A percentile compares a stretch with the other conserved stretches of the same genome.
Conservation (phyloP, 2,329 filamentous ascomycete species). For the Ascochyta viciae-villosae region DNA sequence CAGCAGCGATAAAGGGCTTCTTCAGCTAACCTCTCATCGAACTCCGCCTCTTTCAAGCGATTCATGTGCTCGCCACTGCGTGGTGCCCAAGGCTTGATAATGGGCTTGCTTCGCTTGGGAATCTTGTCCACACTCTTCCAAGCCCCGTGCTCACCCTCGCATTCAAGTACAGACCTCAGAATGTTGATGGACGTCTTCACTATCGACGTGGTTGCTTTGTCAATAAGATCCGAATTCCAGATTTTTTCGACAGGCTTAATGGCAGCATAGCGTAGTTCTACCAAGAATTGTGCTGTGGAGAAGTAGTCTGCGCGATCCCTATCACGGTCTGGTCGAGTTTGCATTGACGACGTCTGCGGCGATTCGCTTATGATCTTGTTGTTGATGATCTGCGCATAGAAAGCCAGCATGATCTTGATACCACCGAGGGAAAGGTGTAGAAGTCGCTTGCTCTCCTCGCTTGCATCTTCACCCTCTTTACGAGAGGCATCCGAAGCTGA, state of each 20-base stretch:
- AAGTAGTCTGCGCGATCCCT: constrained; percentile 67
- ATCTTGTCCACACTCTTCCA: constrained; percentile 68
- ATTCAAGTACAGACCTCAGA: constrained; percentile 76
- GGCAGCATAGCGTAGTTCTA: constrained; percentile 83
- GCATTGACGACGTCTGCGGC: constrained; percentile 64
- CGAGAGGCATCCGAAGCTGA: constrained; percentile 61
- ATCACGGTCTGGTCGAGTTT: constrained; percentile 61
- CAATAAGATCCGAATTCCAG: constrained; percentile 85
- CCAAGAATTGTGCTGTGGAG: constrained; percentile 75
- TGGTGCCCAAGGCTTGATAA: constrained; percentile 61
- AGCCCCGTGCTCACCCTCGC: constrained; percentile 75
- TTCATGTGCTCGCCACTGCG: constrained; percentile 53
- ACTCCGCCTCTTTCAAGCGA: constrained; percentile 55
- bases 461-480: constrained; percentile 51
- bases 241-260: constrained; percentile 77
- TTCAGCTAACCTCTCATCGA: constrained; percentile 68
- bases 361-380: constrained; percentile 84
- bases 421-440: constrained; percentile 62
- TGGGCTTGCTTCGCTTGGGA: constrained; percentile 54
- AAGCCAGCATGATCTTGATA: constrained; percentile 82
- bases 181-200: constrained; percentile 84
- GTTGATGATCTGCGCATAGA: constrained; percentile 79
- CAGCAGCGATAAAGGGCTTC: constrained; percentile 87
- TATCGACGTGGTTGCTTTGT: constrained; percentile 78
- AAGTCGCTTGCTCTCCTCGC: constrained; percentile 51